Evolutionary conservation across 345 rosid species (phyloP).

Genomic region (Arabidopsis suecica): DNA sequence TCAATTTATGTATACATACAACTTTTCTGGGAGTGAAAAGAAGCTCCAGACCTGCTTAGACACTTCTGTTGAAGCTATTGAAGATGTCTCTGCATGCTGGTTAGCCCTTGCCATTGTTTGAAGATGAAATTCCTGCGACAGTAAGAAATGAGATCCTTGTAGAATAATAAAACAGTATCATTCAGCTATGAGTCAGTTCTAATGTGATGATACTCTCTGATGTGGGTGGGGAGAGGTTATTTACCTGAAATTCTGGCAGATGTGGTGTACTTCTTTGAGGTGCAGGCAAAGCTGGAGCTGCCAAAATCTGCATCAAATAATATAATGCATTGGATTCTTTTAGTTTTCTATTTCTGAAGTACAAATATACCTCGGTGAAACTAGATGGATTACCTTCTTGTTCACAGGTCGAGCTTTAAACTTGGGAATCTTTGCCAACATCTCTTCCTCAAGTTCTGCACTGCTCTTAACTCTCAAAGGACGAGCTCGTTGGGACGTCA

Average conservation of each 20-base stretch:
- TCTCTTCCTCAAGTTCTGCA: conserved; percentile 97
- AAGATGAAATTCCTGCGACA: conserved; percentile 81
- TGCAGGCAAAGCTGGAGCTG: conserved; percentile 68
- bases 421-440: conserved; percentile 95
- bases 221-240: neutral
- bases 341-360: neutral
- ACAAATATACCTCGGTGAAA: conserved; percentile 10
- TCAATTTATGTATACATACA: conserved; percentile 15
- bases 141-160: conserved; percentile 32
- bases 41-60: conserved; percentile 62
- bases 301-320: conserved; percentile 65
- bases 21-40: neutral
- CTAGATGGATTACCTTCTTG: conserved; percentile 69
- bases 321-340: conserved; percentile 8
- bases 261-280: conserved; percentile 76
- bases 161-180: conserved; percentile 11
- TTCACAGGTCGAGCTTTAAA: conserved; percentile 97
- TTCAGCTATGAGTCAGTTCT: neutral
- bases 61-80: conserved; percentile 75
- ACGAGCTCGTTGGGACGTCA: conserved; percentile 86
- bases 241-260: conserved; percentile 85
- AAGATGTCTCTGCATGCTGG: conserved; percentile 81
- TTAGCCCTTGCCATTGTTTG: conserved; percentile 81
- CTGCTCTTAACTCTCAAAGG: conserved; percentile 78
- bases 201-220: conserved; percentile 17